Evolutionary conservation across 1,284 basidiomycete genomes (phyloP).

Genomic region (Cystobasidium sp.): DNA sequence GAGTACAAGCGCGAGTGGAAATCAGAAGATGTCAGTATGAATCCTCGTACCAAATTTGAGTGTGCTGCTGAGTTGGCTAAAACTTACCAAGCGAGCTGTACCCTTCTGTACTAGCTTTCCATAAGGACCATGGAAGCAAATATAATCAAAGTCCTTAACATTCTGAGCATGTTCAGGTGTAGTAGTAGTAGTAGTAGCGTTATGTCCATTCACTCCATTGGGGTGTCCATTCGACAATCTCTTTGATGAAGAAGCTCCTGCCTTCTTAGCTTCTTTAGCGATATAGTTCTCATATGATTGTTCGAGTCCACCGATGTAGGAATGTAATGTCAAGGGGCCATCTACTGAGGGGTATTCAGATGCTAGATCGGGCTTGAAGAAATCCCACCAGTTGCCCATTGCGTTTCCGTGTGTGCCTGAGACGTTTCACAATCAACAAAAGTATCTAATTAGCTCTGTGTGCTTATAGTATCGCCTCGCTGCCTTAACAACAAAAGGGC

Average conservation of each 20-base stretch:
- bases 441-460: too few relatives aligned
- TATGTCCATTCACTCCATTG: conserved; percentile 25
- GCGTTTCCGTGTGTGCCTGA: conserved; percentile 92
- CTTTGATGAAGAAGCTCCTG: conserved; percentile 50
- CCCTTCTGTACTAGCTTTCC: conserved; percentile 99
- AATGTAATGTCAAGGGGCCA: conserved; percentile 92
- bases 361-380: conserved; percentile 92
- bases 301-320: conserved; percentile 93
- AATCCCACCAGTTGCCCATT: conserved; percentile 98
- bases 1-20: not conserved
- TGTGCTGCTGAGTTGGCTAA: not conserved
- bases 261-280: conserved; percentile 64
- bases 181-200: not conserved
- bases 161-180: conserved; percentile 38
- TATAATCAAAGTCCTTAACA: conserved; percentile 59
- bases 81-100: conserved; percentile 75
- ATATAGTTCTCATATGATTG: conserved; percentile 85
- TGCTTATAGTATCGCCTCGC: too few relatives aligned
- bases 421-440: too few relatives aligned
- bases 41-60: too few relatives aligned
- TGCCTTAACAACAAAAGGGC: too few relatives aligned
- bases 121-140: conserved; percentile 71
- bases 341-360: conserved; percentile 97
- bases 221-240: conserved; percentile 56
- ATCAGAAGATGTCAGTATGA: too few relatives aligned